Evolutionary conservation across 2,329 filamentous ascomycete species (phyloP).

Genomic region (Metarhizium humberi): DNA sequence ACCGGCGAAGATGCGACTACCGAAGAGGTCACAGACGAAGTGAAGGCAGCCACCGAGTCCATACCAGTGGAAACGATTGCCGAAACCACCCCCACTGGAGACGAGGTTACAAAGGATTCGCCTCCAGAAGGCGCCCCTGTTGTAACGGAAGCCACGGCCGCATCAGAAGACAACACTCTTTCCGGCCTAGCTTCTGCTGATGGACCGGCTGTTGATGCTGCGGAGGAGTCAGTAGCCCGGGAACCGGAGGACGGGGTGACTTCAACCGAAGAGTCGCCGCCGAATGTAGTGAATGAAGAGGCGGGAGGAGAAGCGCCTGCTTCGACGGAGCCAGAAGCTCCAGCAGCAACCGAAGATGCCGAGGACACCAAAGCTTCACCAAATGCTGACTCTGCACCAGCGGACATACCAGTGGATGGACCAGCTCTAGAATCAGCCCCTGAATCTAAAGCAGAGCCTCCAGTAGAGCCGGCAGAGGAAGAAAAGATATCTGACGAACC

Average conservation of each 20-base stretch:
- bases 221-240: neutral
- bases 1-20: neutral
- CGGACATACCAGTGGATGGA: neutral
- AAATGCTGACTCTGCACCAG: neutral
- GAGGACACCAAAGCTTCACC: neutral
- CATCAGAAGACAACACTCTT: neutral
- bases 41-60: neutral
- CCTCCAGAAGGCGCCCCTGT: neutral
- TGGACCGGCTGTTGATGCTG: neutral
- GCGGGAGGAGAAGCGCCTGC: neutral
- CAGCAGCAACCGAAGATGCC: neutral
- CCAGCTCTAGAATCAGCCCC: neutral
- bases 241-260: neutral
- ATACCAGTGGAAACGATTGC: neutral
- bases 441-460: neutral
- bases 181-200: neutral
- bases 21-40: neutral
- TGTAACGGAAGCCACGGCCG: neutral
- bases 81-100: neutral
- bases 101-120: neutral
- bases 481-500: neutral
- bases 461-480: neutral
- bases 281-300: neutral
- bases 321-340: neutral
- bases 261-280: neutral